Evolutionary conservation across 2,329 filamentous ascomycete species (phyloP), one percentile per base, ranked within the genome.

Genomic region (Rutstroemia sp.): DNA sequence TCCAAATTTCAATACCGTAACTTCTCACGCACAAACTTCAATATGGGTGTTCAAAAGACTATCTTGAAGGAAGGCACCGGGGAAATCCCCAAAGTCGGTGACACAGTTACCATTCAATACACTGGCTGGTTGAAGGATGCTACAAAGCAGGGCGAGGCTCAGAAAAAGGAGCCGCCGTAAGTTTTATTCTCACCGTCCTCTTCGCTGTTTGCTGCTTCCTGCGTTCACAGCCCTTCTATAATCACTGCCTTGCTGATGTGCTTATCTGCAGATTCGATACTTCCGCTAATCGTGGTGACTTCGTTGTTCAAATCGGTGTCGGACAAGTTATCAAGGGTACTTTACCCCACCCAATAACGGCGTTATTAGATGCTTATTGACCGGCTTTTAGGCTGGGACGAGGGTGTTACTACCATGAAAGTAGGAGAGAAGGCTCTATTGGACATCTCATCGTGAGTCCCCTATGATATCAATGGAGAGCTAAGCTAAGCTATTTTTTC

Each of bases 391-490:
- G 88, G 83, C 65, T 95, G 83, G 90, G 91, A 90, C 68, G 85
- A 96, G 74, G 92, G 87, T 63, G 91, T 97, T 53, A 75, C 77
- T 50, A 77, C 83, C 69, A 96, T 99, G 92, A 86, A 86, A 70
- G 77, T 95, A 58, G 92, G 92, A 71, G 92, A 97, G 81, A 92
- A 89, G 77, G 86, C 90, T 54, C 88, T 83, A 51, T 79, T 99
- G 62, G 87, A 85, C 64, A 96, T 97, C 70, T 81, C 85, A 61
- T 78, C 81, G 87, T 91, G 79, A 72, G 80, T 41, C 48, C 39
- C 39, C 5, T 23, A 14, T 12, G 25, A 38, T 39, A 6, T 25
- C 16, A 30, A 30, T 37, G 2, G 4, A 37, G 21, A 55, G 12
- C 47, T 52, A 46, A 58, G 45, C 65, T 68, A 54, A 66, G 30